A percentile compares a stretch with the other conserved stretches of the same genome.
These are phyloP conservation scores for Ploettnerulaceae sp. DNA, from an alignment of 2,329 filamentous ascomycete species.

Conservation along the genomic window DNA sequence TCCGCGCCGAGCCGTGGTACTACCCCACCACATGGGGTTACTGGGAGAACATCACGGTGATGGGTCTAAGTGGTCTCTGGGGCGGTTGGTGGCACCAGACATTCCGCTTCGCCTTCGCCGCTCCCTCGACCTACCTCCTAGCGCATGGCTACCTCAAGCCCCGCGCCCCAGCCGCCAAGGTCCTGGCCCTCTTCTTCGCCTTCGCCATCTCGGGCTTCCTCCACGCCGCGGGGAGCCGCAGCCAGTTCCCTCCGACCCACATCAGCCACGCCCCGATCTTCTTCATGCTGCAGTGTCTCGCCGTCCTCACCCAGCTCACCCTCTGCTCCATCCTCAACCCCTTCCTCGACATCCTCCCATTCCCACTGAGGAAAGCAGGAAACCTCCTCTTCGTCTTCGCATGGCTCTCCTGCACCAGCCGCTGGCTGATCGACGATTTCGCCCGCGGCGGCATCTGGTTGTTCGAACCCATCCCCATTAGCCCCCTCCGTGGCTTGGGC, in stretches of 20 bases:
- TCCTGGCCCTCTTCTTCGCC: constrained; percentile 43
- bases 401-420: constrained; percentile 66
- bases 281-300: constrained; percentile 66
- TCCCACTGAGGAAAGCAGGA: constrained; percentile 41
- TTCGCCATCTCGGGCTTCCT: constrained; percentile 64
- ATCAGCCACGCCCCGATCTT: constrained; percentile 58
- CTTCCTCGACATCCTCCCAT: constrained; percentile 40
- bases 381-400: constrained; percentile 58
- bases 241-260: constrained; percentile 49
- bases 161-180: constrained; percentile 32
- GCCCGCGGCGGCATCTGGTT: constrained; percentile 70
- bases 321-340: constrained; percentile 35
- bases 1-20: constrained; percentile 55
- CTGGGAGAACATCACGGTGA: constrained; percentile 51
- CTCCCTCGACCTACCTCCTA: constrained; percentile 49
- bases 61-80: constrained; percentile 79
- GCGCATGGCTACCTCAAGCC: constrained; percentile 37
- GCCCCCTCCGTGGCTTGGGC: constrained; percentile 60
- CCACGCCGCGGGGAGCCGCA: constrained; percentile 67
- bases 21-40: constrained; percentile 56
- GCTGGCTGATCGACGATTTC: constrained; percentile 71
- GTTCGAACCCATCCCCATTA: constrained; percentile 76
- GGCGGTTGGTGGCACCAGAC: constrained; percentile 86
- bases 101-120: constrained; percentile 68
- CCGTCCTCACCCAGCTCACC: constrained; percentile 55